A percentile compares a stretch with the other conserved stretches of the same genome.
Conservation (phyloP, 352 stramenopile species). For the Saprolegnia parasitica region DNA sequence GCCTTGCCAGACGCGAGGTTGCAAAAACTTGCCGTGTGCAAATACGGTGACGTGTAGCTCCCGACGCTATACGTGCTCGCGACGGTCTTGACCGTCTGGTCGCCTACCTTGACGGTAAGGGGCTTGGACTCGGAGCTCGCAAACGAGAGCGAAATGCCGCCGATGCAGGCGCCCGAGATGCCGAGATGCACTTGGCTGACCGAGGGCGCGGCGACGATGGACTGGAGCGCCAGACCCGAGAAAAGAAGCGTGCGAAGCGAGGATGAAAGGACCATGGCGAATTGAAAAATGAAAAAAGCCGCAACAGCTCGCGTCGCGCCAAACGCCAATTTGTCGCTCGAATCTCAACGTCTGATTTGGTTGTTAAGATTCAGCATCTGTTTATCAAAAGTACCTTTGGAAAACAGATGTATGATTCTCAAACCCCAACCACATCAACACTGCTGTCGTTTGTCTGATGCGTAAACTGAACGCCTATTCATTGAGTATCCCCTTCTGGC, state of each 20-base stretch:
- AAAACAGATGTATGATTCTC: too few species aligned
- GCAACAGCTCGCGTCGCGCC: too few species aligned
- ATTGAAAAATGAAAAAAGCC: neutral
- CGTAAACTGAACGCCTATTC: too few species aligned
- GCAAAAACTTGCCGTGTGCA: constrained; percentile 47
- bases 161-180: neutral
- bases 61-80: constrained; percentile 36
- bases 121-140: neutral
- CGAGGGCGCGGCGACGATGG: neutral
- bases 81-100: neutral
- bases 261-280: neutral
- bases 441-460: too few species aligned
- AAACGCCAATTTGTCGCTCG: too few species aligned
- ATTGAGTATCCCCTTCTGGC: too few species aligned
- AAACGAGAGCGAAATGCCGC: neutral
- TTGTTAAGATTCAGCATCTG: too few species aligned
- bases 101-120: neutral
- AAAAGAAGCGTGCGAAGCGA: neutral
- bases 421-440: too few species aligned
- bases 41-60: constrained; percentile 44
- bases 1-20: constrained; percentile 36
- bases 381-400: too few species aligned
- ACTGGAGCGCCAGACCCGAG: neutral
- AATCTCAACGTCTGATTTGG: too few species aligned
- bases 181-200: neutral